These are phyloP conservation scores for Kwoniella newhampshirensis DNA, from an alignment of 768 basidiomycete genomes.

Conservation along the genomic window DNA sequence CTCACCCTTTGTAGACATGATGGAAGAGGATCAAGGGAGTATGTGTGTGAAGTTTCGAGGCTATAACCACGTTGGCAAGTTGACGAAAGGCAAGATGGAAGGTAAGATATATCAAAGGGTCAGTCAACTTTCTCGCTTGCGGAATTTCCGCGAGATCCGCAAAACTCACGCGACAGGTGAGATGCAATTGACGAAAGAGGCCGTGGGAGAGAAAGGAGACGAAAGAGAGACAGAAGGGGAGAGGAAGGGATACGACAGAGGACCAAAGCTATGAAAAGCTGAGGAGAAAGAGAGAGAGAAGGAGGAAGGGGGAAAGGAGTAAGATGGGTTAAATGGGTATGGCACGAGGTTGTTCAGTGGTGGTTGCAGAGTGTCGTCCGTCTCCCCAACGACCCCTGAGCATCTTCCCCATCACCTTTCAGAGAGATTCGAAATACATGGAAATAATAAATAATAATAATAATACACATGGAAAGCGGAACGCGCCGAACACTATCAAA, in stretches of 20 bases:
- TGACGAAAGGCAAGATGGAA: background rate
- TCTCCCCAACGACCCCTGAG: too few species aligned
- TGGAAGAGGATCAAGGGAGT: slow-evolving; percentile 18
- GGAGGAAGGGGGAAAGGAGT: background rate
- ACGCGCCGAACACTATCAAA: too few species aligned
- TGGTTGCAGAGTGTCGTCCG: too few species aligned
- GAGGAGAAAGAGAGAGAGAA: slow-evolving; percentile 12
- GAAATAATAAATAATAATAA: too few species aligned
- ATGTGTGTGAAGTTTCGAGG: slow-evolving; percentile 5
- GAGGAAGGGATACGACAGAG: slow-evolving; percentile 1
- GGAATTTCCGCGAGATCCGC: slow-evolving; percentile 8
- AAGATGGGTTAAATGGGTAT: background rate
- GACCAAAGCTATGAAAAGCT: slow-evolving; percentile 24
- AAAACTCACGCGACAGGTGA: slow-evolving; percentile 5
- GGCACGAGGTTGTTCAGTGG: background rate
- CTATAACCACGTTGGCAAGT: background rate
- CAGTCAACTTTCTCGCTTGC: slow-evolving; percentile 3
- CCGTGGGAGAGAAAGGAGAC: background rate
- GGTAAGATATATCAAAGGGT: background rate
- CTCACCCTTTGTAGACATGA: slow-evolving; percentile 53
- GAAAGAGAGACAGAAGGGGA: slow-evolving; percentile 10
- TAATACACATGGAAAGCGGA: too few species aligned
- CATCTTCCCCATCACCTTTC: too few species aligned
- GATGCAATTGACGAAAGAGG: background rate
- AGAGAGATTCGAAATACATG: too few species aligned